Conservation (phyloP, 2,329 filamentous ascomycete genomes). For the Cadophora gregata region DNA sequence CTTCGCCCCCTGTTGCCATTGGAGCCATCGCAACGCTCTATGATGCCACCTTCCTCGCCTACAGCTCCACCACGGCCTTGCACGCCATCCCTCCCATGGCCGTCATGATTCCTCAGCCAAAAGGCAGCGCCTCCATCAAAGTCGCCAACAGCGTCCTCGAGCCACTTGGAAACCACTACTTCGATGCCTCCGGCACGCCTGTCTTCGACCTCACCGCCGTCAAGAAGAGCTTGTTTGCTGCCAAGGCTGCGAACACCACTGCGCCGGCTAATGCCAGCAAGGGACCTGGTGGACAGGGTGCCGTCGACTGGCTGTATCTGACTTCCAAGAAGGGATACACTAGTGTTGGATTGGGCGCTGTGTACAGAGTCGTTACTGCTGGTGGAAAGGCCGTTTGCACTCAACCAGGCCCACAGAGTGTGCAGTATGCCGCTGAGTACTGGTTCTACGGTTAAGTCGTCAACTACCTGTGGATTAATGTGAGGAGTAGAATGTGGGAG, state of each 20-base stretch:
- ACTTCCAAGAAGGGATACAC: constrained; percentile 33
- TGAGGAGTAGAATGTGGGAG: background rate
- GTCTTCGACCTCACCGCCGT: constrained; percentile 39
- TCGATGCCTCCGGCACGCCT: constrained; percentile 38
- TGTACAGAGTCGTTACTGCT: constrained; percentile 43
- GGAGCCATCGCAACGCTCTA: constrained; percentile 44
- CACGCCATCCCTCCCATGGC: constrained; percentile 33
- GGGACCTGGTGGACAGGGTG: constrained; percentile 35
- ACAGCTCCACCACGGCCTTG: constrained; percentile 22
- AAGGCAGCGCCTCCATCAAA: background rate
- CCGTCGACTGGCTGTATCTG: constrained; percentile 43
- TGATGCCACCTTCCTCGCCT: constrained; percentile 41
- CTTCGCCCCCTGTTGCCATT: constrained; percentile 31
- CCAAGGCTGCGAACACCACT: constrained; percentile 33
- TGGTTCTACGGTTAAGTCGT: constrained; percentile 27
- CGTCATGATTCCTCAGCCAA: constrained; percentile 33
- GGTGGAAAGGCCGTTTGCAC: constrained; percentile 38
- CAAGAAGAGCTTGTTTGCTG: constrained; percentile 34
- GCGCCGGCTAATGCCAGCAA: constrained; percentile 36
- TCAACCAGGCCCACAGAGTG: constrained; percentile 23
- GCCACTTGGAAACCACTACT: constrained; percentile 41
- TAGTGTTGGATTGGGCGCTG: constrained; percentile 34
- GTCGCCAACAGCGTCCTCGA: constrained; percentile 21
- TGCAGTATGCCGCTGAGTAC: constrained; percentile 42
- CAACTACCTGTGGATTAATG: background rate